These are phyloP conservation scores for Saussurea involucrata DNA, from an alignment of 129 eudicot species.

Conservation along the genomic window DNA sequence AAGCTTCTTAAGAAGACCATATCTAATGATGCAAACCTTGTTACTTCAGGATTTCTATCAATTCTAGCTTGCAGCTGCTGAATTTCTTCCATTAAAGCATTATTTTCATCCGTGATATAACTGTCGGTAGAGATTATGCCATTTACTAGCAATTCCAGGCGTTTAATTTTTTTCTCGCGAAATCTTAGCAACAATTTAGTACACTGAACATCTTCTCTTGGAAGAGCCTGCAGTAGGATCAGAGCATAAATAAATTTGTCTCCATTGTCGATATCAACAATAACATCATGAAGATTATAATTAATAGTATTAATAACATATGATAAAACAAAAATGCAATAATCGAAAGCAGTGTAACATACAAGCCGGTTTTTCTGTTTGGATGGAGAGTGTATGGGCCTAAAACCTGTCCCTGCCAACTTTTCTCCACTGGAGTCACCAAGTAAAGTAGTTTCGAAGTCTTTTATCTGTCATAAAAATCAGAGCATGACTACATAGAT, in stretches of 20 bases:
- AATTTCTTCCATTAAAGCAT: constrained; percentile 52
- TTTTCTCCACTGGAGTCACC: constrained; percentile 54
- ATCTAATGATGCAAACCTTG: constrained; percentile 48
- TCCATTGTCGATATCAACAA: not conserved
- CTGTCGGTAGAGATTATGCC: constrained; percentile 49
- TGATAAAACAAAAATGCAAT: not conserved
- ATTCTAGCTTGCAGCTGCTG: constrained; percentile 46
- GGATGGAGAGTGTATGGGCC: constrained; percentile 40
- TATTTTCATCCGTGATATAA: constrained; percentile 53
- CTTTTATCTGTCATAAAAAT: constrained; percentile 33
- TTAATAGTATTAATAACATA: not conserved
- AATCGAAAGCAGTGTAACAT: constrained; percentile 12
- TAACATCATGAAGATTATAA: not conserved
- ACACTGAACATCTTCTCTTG: constrained; percentile 44
- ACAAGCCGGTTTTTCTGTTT: constrained; percentile 52
- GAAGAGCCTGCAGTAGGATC: constrained; percentile 48
- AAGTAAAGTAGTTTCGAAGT: constrained; percentile 40
- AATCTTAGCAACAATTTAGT: constrained; percentile 53
- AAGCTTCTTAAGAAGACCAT: constrained; percentile 43
- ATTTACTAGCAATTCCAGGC: constrained; percentile 45
- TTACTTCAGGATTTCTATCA: constrained; percentile 44
- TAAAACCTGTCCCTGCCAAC: constrained; percentile 41
- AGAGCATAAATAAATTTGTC: not conserved
- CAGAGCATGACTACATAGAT: constrained; percentile 19
- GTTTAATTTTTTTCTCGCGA: constrained; percentile 53